Conservation (phyloP, 2,329 filamentous ascomycete species). For the Corynespora cassiicola region DNA sequence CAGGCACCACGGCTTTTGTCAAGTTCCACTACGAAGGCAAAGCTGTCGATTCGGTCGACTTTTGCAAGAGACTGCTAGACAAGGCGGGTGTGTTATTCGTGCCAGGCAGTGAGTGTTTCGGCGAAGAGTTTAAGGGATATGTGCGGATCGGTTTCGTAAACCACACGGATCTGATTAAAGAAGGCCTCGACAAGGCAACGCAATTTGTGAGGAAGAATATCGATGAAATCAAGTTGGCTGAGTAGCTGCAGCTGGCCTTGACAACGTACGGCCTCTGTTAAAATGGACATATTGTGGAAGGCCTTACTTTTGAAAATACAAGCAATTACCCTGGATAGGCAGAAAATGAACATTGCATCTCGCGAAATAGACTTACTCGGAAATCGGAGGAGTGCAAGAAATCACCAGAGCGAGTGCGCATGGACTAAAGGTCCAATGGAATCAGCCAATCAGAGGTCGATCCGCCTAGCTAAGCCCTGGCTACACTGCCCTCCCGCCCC, state of each 20-base stretch:
- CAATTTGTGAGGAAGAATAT: constrained; percentile 64
- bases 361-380: background rate
- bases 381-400: background rate
- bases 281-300: background rate
- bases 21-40: constrained; percentile 68
- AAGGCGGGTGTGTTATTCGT: constrained; percentile 76
- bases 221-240: constrained; percentile 56
- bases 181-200: constrained; percentile 65
- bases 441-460: no score
- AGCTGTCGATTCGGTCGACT: constrained; percentile 73
- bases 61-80: constrained; percentile 72
- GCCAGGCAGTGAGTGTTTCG: constrained; percentile 78
- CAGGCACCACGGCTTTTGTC: constrained; percentile 81
- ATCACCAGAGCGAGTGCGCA: background rate
- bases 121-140: constrained; percentile 72
- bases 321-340: background rate
- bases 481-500: no score
- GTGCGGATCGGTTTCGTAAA: constrained; percentile 80
- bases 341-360: background rate
- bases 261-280: background rate
- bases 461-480: no score
- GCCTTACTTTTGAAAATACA: background rate
- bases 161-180: constrained; percentile 71
- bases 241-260: constrained; percentile 17
- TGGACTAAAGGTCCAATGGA: no score